Evolutionary conservation across 805 yeast species (phyloP).

Genomic region (Wilhelminamyces savonicus): DNA sequence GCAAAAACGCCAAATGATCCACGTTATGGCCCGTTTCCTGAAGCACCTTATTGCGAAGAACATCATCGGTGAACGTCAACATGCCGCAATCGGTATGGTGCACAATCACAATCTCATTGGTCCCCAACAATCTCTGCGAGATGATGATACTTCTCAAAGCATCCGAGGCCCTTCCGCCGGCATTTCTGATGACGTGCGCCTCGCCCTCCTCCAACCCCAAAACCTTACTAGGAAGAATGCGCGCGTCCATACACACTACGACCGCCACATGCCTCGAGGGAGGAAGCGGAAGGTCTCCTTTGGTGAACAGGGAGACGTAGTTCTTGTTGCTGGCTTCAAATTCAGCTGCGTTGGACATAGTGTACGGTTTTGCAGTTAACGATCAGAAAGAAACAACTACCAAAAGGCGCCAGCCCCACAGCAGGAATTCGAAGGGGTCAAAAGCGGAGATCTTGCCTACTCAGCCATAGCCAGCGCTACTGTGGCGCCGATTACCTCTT

Average conservation of each 20-base stretch:
- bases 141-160: conserved; percentile 33
- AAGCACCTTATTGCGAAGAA: conserved; percentile 18
- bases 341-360: conserved; percentile 6
- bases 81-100: conserved; percentile 42
- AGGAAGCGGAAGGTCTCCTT: conserved; percentile 31
- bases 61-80: conserved; percentile 32
- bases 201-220: conserved; percentile 35
- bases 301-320: conserved; percentile 17
- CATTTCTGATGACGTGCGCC: conserved; percentile 39
- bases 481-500: too few species aligned
- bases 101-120: conserved; percentile 31
- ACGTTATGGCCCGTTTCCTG: conserved; percentile 22
- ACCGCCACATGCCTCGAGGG: conserved; percentile 30
- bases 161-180: conserved; percentile 38
- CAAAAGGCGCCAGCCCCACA: too few species aligned
- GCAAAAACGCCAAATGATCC: conserved; percentile 27
- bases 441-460: too few species aligned
- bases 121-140: conserved; percentile 34
- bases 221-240: conserved; percentile 31
- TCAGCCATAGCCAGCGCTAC: too few species aligned
- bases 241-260: conserved; percentile 36
- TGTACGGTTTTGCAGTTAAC: too few species aligned
- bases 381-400: too few species aligned
- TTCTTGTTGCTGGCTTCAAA: conserved; percentile 10
- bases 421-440: too few species aligned